Base-by-base conservation (phyloP, 495 filamentous ascomycete genomes). In the Penicillium canescens region DNA sequence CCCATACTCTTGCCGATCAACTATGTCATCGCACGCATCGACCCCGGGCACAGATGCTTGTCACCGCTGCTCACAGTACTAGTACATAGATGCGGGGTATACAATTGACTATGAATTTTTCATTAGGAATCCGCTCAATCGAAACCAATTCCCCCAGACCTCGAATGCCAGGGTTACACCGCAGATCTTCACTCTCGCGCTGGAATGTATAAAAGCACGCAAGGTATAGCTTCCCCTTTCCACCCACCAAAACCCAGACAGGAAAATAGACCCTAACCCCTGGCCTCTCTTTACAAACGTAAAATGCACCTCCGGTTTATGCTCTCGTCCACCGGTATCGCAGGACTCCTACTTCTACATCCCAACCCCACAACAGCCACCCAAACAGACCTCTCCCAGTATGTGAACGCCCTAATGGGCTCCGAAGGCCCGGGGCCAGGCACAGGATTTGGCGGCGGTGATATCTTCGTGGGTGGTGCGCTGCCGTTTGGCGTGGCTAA, bases 401-500 rank as follows among this genome's bases (percentile, higher is more conserved):
- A 78, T 65, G 77, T 80, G 24, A 76, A 78, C 48, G 44, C 68
- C 7, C 68, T 71, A 24, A 72, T 69, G 9, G 67, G 61, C 20
- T 67, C 71, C 5, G 71, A 74, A 55, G 71, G 71, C 1, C 71
- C 71, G 0, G 58, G 57, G 14, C 38, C 66, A 24, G 66, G 69
- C 2, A 52, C 65, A 5, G 68, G 63, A 1, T 72, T 53, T 42
- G 66, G 69, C 37, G 86, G 85, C 31, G 86, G 86, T 5, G 86
- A 88, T 55, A 86, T 84, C 42, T 89, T 90, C 57, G 81, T 85
- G 7, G 86, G 86, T 2, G 84, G 84, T 39, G 78, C 78, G 41
- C 65, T 76, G 9, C 86, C 86, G 3, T 86, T 87, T 52, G 84
- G 83, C 24, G 79, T 88, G 56, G 83, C 82, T 35, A 90, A 88